Conservation (phyloP, 345 rosid species). For the Balakata baccata region DNA sequence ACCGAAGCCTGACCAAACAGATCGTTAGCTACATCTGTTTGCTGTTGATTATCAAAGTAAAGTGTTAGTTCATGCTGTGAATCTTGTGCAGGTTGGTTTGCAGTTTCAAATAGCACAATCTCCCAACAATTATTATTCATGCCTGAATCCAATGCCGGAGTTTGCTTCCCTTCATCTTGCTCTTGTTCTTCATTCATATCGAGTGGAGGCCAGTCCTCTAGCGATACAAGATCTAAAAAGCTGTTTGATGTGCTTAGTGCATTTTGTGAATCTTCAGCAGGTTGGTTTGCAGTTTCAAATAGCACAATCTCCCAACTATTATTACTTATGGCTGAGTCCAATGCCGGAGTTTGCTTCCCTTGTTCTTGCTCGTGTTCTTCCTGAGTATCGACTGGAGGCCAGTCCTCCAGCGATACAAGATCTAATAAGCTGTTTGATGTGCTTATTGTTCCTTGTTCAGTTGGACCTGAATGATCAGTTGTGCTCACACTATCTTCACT, state of each 20-base stretch:
- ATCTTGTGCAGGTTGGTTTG: slow-evolving; percentile 17
- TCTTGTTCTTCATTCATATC: slow-evolving; percentile 11
- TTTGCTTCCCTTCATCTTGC: not conserved
- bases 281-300: slow-evolving; percentile 30
- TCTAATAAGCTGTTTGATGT: slow-evolving; percentile 17
- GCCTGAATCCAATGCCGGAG: no score
- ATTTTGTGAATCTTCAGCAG: slow-evolving; percentile 11
- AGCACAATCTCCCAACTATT: slow-evolving; percentile 57
- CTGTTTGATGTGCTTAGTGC: slow-evolving; percentile 8
- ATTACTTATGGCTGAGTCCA: not conserved
- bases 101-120: slow-evolving; percentile 42
- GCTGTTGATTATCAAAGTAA: no score
- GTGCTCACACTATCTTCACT: no score
- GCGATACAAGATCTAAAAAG: slow-evolving; percentile 29
- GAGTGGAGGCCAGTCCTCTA: slow-evolving; percentile 39
- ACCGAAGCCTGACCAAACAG: slow-evolving; percentile 6
- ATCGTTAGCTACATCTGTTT: not conserved
- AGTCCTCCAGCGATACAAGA: slow-evolving; percentile 40
- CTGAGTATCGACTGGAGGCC: slow-evolving; percentile 25
- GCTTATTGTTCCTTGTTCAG: slow-evolving; percentile 21
- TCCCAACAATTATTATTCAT: slow-evolving; percentile 42
- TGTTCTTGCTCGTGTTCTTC: not conserved
- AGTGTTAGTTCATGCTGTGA: not conserved
- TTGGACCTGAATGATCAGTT: not conserved
- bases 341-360: no score